Evolutionary conservation across 2,329 filamentous ascomycete genomes (phyloP).

Genomic region (Sphaceloma murrayae): DNA sequence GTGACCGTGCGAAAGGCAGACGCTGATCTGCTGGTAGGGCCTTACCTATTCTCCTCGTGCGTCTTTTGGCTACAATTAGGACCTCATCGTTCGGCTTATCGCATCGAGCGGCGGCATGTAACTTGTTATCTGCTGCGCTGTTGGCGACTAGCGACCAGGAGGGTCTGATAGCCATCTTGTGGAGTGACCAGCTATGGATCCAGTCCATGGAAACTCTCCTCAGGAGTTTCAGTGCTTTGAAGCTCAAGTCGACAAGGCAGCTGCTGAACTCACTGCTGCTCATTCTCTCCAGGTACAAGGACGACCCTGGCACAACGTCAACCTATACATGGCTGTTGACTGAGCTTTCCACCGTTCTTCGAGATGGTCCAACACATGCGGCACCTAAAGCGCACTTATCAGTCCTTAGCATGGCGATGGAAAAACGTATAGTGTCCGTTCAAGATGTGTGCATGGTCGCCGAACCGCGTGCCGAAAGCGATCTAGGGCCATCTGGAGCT

Average conservation of each 20-base stretch:
- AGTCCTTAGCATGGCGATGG: conserved; percentile 55
- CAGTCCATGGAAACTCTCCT: conserved; percentile 35
- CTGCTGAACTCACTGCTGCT: conserved; percentile 34
- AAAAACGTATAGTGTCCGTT: conserved; percentile 47
- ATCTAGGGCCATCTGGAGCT: neutral
- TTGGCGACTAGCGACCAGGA: conserved; percentile 26
- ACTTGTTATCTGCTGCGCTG: conserved; percentile 37
- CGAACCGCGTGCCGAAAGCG: neutral
- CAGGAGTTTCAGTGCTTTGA: conserved; percentile 34
- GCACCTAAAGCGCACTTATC: conserved; percentile 59
- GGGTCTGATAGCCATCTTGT: conserved; percentile 27
- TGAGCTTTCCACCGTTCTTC: conserved; percentile 22
- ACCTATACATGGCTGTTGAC: conserved; percentile 19
- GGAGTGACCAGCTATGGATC: conserved; percentile 32
- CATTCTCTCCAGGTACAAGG: conserved; percentile 27
- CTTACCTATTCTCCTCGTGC: conserved; percentile 7
- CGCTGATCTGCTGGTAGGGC: conserved; percentile 3
- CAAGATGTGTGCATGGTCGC: conserved; percentile 19
- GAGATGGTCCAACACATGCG: conserved; percentile 13
- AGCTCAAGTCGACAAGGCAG: conserved; percentile 40
- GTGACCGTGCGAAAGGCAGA: neutral
- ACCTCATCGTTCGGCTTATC: conserved; percentile 23
- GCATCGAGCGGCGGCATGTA: conserved; percentile 40
- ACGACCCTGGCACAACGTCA: conserved; percentile 14
- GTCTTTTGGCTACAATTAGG: conserved; percentile 5